A percentile compares a stretch with the other conserved stretches of the same genome.
phyloP scores from a whole-genome alignment of 306 rosid genomes.

The Sindora glabra region DNA sequence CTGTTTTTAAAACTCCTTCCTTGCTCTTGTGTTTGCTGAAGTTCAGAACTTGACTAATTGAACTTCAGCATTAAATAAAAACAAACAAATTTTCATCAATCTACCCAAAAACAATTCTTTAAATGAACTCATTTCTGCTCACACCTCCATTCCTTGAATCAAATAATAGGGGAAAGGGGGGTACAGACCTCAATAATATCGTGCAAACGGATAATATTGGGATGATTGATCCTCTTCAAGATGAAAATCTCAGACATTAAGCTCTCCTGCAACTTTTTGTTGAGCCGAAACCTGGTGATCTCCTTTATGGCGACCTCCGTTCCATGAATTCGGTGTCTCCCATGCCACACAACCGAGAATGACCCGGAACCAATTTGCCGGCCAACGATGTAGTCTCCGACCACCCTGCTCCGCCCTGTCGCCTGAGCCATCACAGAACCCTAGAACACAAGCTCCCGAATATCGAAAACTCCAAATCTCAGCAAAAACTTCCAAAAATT shows the following conservation, averaged over 20 bases:
- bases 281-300: conserved; percentile 68
- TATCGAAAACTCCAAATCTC: no score
- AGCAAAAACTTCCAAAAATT: no score
- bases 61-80: background rate
- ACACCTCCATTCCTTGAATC: background rate
- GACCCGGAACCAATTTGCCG: conserved; percentile 92
- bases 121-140: background rate
- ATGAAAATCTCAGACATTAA: conserved; percentile 88
- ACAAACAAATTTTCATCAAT: background rate
- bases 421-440: no score
- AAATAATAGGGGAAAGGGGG: background rate
- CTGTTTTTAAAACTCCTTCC: background rate
- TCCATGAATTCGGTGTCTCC: conserved; percentile 32
- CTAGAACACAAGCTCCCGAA: no score
- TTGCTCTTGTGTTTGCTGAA: background rate
- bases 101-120: background rate
- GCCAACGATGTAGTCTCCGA: conserved; percentile 23
- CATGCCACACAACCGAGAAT: conserved; percentile 97
- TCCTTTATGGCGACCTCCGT: background rate
- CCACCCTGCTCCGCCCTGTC: no score
- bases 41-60: background rate
- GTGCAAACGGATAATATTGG: conserved; percentile 80
- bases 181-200: conserved; percentile 72
- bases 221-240: conserved; percentile 73
- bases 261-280: conserved; percentile 84